Evolutionary conservation across 2,329 filamentous ascomycete species (phyloP), one percentile per base, ranked within the genome.

Genomic region (Zymoseptoria pseudotritici): DNA sequence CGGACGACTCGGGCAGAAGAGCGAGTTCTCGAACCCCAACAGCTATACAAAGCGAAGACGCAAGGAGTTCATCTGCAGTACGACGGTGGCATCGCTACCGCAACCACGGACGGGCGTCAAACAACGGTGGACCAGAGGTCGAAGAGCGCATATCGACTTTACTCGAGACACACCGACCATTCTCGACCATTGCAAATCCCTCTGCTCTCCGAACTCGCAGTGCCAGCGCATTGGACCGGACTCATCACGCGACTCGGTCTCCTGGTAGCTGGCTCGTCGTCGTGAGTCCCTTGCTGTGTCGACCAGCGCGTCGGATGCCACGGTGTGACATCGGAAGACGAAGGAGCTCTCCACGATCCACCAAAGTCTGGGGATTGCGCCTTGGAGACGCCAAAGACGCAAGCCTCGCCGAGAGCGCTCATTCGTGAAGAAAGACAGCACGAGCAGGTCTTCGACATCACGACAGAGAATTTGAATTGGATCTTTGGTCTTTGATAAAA

Each of bases 141-240:
- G 36, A 17, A 46, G 52, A 50, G 55, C 55, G 60, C 57, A 56
- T 56, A 53, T 56, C 59, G 42, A 57, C 58, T 63, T 57, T 62
- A 51, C 55, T 61, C 60, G 61, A 61, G 59, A 66, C 65, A 61
- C 61, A 65, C 62, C 62, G 61, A 58, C 62, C 63, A 31, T 22
- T 49, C 58, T 49, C 31, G 51, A 52, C 51, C 55, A 64, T 61
- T 65, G 57, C 56, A 63, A 53, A 29, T 61, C 56, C 57, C 46
- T 58, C 49, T 60, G 54, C 21, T 42, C 53, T 56, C 50, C 59
- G 49, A 57, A 31, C 58, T 56, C 49, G 54, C 52, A 42, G 51
- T 50, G 51, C 59, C 56, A 56, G 55, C 54, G 42, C 56, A 54
- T 53, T 56, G 63, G 59, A 46, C 57, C 42, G 36, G 36, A 46